These are phyloP conservation scores for Clathrus columnatus DNA, from an alignment of 768 basidiomycete genomes.

Conservation along the genomic window DNA sequence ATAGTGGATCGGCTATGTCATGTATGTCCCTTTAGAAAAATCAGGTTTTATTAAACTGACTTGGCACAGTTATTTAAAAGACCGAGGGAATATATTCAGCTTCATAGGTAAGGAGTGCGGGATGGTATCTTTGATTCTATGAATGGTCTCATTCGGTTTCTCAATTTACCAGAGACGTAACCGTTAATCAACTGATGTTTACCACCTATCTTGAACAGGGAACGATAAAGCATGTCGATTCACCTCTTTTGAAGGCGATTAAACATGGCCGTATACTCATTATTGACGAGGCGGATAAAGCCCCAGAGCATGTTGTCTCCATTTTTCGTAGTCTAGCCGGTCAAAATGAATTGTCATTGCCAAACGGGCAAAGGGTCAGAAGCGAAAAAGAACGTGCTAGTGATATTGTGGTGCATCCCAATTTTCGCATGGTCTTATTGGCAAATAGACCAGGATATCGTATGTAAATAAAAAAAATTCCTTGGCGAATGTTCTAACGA, in stretches of 20 bases:
- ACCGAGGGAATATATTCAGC: slow-evolving; percentile 61
- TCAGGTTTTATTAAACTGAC: not conserved
- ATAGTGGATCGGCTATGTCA: slow-evolving; percentile 59
- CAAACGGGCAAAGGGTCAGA: slow-evolving; percentile 53
- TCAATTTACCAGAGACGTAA: slow-evolving; percentile 40
- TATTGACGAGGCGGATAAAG: slow-evolving; percentile 67
- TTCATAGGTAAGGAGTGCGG: slow-evolving; percentile 38
- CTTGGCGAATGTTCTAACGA: not conserved
- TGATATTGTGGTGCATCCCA: slow-evolving; percentile 54
- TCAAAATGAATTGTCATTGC: slow-evolving; percentile 52
- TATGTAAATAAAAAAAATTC: slow-evolving; percentile 23
- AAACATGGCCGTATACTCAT: slow-evolving; percentile 54
- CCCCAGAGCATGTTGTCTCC: slow-evolving; percentile 64
- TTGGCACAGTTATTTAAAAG: slow-evolving; percentile 43
- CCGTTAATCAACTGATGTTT: slow-evolving; percentile 64
- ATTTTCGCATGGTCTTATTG: slow-evolving; percentile 53
- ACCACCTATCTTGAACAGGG: slow-evolving; percentile 52
- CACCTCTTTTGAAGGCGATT: slow-evolving; percentile 57
- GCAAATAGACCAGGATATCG: slow-evolving; percentile 67
- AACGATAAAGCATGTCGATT: slow-evolving; percentile 51
- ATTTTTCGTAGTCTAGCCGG: slow-evolving; percentile 63
- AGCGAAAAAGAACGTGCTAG: slow-evolving; percentile 35
- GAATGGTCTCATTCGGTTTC: too few species aligned
- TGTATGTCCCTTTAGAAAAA: slow-evolving; percentile 24
- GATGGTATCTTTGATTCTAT: too few species aligned